phyloP scores from a whole-genome alignment of 1,139 yeast species.

The Candida labiduridarum region DNA sequence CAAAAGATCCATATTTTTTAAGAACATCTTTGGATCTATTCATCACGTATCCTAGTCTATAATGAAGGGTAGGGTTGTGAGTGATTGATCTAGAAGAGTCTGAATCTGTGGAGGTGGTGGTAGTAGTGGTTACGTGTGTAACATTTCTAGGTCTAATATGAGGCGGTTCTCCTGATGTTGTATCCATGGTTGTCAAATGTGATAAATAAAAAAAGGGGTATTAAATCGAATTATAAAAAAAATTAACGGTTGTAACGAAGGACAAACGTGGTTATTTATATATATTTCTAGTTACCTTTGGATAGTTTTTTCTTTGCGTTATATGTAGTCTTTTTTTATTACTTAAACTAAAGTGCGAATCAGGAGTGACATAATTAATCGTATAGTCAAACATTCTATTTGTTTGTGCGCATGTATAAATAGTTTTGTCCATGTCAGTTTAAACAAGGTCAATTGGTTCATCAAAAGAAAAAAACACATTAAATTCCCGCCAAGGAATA shows the following conservation, averaged over 20 bases:
- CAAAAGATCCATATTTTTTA: slow-evolving; percentile 55
- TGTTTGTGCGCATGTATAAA: too few relatives aligned
- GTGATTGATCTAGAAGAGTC: neutral
- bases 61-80: neutral
- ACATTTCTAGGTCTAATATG: slow-evolving; percentile 3
- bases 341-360: too few relatives aligned
- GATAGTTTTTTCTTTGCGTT: too few relatives aligned
- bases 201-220: neutral
- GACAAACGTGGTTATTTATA: neutral
- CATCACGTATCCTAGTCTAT: slow-evolving; percentile 7
- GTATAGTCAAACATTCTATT: too few relatives aligned
- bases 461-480: too few relatives aligned
- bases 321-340: too few relatives aligned
- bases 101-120: neutral
- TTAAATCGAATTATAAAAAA: neutral
- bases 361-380: too few relatives aligned
- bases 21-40: slow-evolving; percentile 15
- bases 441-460: too few relatives aligned
- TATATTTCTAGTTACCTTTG: neutral
- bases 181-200: neutral
- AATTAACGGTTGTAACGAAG: neutral
- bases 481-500: neutral
- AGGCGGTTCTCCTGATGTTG: neutral
- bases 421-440: too few relatives aligned
- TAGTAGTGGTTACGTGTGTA: neutral